Conservation (phyloP, 345 rosid genomes). For the Zanthoxylum bungeanum region DNA sequence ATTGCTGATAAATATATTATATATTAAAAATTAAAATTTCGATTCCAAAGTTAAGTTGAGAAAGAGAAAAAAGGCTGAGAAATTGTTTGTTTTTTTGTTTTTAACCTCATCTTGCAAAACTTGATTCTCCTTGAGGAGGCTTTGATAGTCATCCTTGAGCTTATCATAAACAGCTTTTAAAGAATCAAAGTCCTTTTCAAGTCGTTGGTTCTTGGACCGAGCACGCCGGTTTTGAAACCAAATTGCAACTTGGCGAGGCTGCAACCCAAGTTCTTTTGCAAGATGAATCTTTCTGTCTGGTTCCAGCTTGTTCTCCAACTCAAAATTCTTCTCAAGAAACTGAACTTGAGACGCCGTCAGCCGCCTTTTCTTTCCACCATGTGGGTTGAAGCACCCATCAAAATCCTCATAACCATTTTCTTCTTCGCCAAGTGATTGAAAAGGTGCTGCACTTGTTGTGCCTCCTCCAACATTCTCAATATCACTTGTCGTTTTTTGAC, state of each 20-base stretch:
- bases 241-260: slow-evolving; percentile 75
- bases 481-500: slow-evolving; percentile 24
- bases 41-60: too few relatives aligned
- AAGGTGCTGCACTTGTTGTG: too few relatives aligned
- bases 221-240: slow-evolving; percentile 90
- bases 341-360: slow-evolving; percentile 51
- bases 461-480: too few relatives aligned
- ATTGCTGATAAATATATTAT: not conserved
- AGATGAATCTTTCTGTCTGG: slow-evolving; percentile 67
- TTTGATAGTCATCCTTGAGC: slow-evolving; percentile 57
- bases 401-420: slow-evolving; percentile 34
- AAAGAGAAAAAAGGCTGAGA: too few relatives aligned
- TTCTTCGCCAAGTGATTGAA: slow-evolving; percentile 31
- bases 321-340: slow-evolving; percentile 67
- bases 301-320: slow-evolving; percentile 68
- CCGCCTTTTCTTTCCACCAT: slow-evolving; percentile 64
- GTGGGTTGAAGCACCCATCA: slow-evolving; percentile 30
- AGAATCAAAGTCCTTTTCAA: slow-evolving; percentile 53
- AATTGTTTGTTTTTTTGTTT: too few relatives aligned
- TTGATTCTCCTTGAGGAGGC: slow-evolving; percentile 45
- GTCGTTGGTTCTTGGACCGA: slow-evolving; percentile 64
- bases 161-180: slow-evolving; percentile 47
- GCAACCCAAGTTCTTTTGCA: slow-evolving; percentile 67
- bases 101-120: slow-evolving; percentile 58
- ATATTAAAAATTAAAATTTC: too few relatives aligned